Evolutionary conservation across 2,329 filamentous ascomycete genomes (phyloP).

Genomic region (Pseudogymnoascus sp.): DNA sequence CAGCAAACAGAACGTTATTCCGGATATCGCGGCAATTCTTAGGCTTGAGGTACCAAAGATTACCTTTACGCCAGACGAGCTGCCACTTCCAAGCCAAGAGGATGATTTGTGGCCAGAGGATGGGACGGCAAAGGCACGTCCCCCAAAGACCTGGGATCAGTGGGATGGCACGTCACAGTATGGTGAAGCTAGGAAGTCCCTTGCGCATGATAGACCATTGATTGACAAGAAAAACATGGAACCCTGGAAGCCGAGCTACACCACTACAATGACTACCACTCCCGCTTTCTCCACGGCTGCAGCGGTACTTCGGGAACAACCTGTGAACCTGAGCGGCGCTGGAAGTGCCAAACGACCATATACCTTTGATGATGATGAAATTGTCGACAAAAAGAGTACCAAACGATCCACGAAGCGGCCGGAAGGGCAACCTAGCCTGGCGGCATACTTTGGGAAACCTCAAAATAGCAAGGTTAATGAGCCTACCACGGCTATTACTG

Average conservation of each 20-base stretch:
- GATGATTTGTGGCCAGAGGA: constrained; percentile 62
- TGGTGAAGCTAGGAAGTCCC: neutral
- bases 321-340: neutral
- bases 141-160: neutral
- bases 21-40: constrained; percentile 66
- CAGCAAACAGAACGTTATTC: constrained; percentile 46
- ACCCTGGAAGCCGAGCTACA: neutral
- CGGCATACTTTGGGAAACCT: neutral
- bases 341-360: neutral
- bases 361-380: neutral
- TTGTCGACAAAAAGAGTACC: neutral
- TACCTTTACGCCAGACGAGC: constrained; percentile 32
- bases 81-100: constrained; percentile 44
- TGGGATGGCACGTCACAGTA: neutral
- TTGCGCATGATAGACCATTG: neutral
- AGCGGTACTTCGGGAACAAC: neutral
- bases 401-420: neutral
- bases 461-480: neutral
- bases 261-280: neutral
- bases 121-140: constrained; percentile 37
- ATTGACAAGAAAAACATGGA: neutral
- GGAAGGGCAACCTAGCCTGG: constrained; percentile 4
- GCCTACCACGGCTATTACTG: neutral
- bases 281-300: neutral
- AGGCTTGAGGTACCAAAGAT: constrained; percentile 39